A percentile compares a stretch with the other conserved stretches of the same genome.
phyloP scores from a whole-genome alignment of 345 rosid species.

The Eucalyptus microcorys region DNA sequence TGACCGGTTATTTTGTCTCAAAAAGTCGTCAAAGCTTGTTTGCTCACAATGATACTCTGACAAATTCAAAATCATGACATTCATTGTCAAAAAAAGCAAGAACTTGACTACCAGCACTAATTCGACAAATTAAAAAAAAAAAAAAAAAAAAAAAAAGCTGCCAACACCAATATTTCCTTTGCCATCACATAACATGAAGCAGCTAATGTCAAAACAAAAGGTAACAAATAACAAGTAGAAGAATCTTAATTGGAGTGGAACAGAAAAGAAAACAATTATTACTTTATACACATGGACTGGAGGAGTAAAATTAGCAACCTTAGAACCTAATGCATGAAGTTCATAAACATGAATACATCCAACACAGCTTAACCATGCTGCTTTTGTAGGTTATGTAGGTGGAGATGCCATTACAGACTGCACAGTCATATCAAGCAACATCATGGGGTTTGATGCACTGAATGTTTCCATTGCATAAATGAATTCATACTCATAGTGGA shows the following conservation, averaged over 20 bases:
- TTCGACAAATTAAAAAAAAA: background rate
- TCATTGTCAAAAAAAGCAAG: background rate
- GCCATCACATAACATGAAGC: background rate
- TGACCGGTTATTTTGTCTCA: background rate
- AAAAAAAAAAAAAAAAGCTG: no score
- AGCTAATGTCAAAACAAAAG: background rate
- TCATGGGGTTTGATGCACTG: background rate
- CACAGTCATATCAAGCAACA: background rate
- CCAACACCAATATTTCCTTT: background rate
- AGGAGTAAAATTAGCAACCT: background rate
- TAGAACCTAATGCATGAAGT: background rate
- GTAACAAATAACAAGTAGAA: background rate
- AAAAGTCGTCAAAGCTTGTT: background rate
- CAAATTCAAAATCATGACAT: background rate
- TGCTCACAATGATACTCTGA: background rate
- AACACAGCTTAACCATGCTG: background rate
- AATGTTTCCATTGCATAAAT: background rate
- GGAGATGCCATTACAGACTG: background rate
- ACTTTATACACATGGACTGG: background rate
- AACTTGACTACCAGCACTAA: background rate
- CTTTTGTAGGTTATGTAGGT: background rate
- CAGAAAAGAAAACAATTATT: background rate
- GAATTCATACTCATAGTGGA: background rate
- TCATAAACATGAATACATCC: background rate
- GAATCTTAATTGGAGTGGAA: background rate